Evolutionary conservation across 2,329 filamentous ascomycete genomes (phyloP), one percentile per base, ranked within the genome.

Genomic region (Scytalidium sp.): DNA sequence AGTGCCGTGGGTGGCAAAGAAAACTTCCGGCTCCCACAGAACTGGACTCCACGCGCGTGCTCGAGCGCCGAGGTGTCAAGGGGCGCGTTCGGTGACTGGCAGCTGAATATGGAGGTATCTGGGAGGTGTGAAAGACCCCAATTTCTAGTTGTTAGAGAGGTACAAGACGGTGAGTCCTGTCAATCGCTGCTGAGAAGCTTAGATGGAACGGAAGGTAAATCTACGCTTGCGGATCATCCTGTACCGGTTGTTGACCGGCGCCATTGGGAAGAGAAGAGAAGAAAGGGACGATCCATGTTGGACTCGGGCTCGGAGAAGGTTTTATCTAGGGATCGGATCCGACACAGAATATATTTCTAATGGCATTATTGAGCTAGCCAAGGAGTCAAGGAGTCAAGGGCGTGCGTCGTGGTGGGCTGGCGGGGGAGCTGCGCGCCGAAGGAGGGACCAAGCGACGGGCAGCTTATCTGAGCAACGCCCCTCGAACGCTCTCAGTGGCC

Each of bases 121-220:
- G n/a, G n/a, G n/a, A n/a, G n/a, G n/a, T n/a, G n/a, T n/a, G n/a
- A n/a, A n/a, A n/a, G n/a, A n/a, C n/a, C n/a, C n/a, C n/a, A n/a
- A n/a, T n/a, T n/a, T n/a, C n/a, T n/a, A n/a, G n/a, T n/a, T n/a
- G n/a, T n/a, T n/a, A n/a, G n/a, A n/a, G n/a, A n/a, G n/a, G n/a
- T n/a, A n/a, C n/a, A n/a, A n/a, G n/a, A n/a, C n/a, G n/a, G n/a
- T n/a, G n/a, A n/a, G n/a, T n/a, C n/a, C n/a, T n/a, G n/a, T n/a
- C n/a, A 36, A n/a, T 36, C 7, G 32, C 4, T n/a, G 32, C 25
- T 7, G 25, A 13, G 7, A 36, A 36, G 17, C 32, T 64, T 57
- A 64, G 46, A 64, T 57, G 46, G 60, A 64, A 53, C 59, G 59
- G 48, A 60, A 57, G n/a, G 56, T 61, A 52, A 64, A 64, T 55